Conservation (phyloP, 768 basidiomycete genomes). For the Mycena chlorophos region DNA sequence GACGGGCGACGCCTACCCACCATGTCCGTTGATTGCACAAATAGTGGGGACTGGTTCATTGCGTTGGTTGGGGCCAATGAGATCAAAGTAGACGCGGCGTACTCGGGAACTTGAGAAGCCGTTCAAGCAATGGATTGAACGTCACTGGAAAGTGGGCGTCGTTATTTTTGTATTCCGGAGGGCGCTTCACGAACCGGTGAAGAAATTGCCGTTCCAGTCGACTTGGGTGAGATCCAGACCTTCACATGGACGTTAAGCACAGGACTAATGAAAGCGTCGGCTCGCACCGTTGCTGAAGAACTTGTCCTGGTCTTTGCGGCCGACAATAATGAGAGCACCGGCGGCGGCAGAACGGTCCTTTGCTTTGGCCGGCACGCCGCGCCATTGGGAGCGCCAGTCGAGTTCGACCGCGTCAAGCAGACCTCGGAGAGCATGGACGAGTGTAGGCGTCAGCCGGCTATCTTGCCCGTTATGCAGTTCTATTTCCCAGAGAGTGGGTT, state of each 20-base stretch:
- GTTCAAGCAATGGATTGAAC: conserved; percentile 69
- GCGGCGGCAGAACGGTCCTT: conserved; percentile 54
- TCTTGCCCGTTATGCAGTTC: conserved; percentile 81
- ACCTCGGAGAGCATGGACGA: conserved; percentile 66
- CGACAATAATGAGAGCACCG: conserved; percentile 77
- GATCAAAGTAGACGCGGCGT: conserved; percentile 25
- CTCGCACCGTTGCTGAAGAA: conserved; percentile 86
- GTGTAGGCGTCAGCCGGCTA: conserved; percentile 59
- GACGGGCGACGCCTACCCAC: conserved; percentile 22
- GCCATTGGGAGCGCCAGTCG: conserved; percentile 64
- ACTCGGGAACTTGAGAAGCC: conserved; percentile 80
- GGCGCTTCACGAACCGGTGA: conserved; percentile 48
- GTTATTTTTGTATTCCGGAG: conserved; percentile 10
- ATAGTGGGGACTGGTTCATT: conserved; percentile 72
- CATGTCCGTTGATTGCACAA: conserved; percentile 82
- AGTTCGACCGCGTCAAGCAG: conserved; percentile 72
- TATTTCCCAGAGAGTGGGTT: conserved; percentile 66
- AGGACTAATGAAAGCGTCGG: background rate
- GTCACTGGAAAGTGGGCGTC: conserved; percentile 48
- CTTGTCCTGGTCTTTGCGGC: conserved; percentile 74
- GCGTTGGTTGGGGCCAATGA: background rate
- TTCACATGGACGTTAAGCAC: conserved; percentile 25
- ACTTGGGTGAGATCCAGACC: conserved; percentile 65
- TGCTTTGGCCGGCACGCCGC: conserved; percentile 36
- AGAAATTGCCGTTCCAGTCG: conserved; percentile 57